Evolutionary conservation across 345 rosid species (phyloP), one percentile per base, ranked within the genome.

Genomic region (Gossypium thurberi): DNA sequence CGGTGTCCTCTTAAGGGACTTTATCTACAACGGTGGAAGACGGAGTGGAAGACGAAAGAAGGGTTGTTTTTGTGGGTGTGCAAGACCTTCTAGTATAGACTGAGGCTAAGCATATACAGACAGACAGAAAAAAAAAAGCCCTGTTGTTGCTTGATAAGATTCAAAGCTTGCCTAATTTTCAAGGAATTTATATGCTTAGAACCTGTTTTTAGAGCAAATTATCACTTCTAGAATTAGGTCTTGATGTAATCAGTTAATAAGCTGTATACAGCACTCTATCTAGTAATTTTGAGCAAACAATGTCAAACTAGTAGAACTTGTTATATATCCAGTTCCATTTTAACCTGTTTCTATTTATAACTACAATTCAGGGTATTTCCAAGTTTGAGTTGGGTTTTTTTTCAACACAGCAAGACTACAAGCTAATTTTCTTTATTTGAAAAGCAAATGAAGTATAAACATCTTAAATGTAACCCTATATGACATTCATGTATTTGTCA

Each of bases 41-140:
- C 81, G 82, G 9, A 82, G 84, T 10, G 78, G 82, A 20, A 82
- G 83, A 75, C 78, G 73, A 79, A 90, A 82, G 84, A 92, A 90
- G 74, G 77, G 71, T 44, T 81, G 91, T 70, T 87, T 90, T 81
- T 92, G 97, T 55, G 88, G 96, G 43, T 92, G 97, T 72, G 78
- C 74, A 66, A 87, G 89, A 81, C 83, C 92, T 65, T 80, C 89
- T 2, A 79, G 74, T 51, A 91, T 75, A 78, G 87, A 87, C 75
- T 87, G 76, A 83, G 79, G 74, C 51, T 52, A 58, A 33, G 40
- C 7, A 5, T 5, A 5, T 33, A 33, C 7, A 33, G 40, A 71
- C 10, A 20, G 2, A 11, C 25, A 56, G 6, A 51, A 20, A 11
- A 18, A 17, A 15, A 3, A 33, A 21, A 65, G 69, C 65, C 67